Evolutionary conservation across 2,329 filamentous ascomycete genomes (phyloP).

Genomic region (Sporothrix curviconia): DNA sequence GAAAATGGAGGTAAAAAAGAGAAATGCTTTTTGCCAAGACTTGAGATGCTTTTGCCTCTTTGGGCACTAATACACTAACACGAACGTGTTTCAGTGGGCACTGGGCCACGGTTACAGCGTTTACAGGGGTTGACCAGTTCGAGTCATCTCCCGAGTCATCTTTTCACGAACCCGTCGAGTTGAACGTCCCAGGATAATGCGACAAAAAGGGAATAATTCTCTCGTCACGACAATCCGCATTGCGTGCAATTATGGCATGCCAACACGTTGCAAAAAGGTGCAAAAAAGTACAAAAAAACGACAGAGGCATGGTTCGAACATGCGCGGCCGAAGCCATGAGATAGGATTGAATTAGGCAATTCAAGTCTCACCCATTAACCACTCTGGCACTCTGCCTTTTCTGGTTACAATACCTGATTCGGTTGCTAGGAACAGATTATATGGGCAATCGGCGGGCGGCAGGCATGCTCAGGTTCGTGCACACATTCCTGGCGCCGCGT

Average conservation of each 20-base stretch:
- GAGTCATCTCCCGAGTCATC: no score
- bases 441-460: not conserved
- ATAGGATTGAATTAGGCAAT: conserved; percentile 17
- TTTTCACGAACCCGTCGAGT: no score
- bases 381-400: conserved; percentile 21
- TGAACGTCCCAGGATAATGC: no score
- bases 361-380: conserved; percentile 23
- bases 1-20: no score
- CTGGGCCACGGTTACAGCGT: not conserved
- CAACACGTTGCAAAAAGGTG: no score
- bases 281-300: conserved; percentile 15
- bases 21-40: no score
- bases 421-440: not conserved
- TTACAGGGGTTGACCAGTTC: not conserved
- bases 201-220: no score
- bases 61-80: not conserved
- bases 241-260: no score
- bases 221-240: no score
- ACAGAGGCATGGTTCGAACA: conserved; percentile 22
- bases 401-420: not conserved
- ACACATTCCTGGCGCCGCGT: no score
- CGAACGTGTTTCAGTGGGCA: no score
- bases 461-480: no score
- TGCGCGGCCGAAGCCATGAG: conserved; percentile 22
- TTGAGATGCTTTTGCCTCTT: not conserved